Conservation (phyloP, 2,329 filamentous ascomycete genomes). For the Bertia moriformis region DNA sequence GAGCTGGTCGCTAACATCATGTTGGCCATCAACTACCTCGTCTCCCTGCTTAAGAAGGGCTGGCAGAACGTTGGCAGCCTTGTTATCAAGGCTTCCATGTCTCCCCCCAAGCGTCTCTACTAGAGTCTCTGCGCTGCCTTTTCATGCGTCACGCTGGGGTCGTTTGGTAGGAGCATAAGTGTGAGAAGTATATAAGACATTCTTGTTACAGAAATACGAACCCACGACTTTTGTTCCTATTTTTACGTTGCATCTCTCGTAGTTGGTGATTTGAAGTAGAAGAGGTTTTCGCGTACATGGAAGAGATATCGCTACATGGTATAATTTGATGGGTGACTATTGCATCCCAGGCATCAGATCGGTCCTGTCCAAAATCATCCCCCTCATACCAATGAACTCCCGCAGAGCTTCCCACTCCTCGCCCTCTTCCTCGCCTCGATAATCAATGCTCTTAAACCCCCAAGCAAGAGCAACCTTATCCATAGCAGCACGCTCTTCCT, state of each 20-base stretch:
- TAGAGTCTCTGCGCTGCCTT: conserved; percentile 29
- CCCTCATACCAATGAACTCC: conserved; percentile 68
- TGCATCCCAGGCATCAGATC: conserved; percentile 91
- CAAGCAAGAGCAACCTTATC: conserved; percentile 78
- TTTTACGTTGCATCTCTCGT: neutral
- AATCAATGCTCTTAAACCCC: conserved; percentile 73
- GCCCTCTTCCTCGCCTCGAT: conserved; percentile 79
- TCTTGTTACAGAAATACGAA: too few species aligned
- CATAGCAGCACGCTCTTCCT: conserved; percentile 77
- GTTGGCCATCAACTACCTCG: conserved; percentile 99
- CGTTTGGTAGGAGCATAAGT: neutral
- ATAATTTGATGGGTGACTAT: conserved; percentile 18
- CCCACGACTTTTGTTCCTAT: neutral
- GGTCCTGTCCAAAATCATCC: conserved; percentile 80
- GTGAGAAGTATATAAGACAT: neutral
- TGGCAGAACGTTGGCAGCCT: conserved; percentile 99
- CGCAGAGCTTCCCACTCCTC: conserved; percentile 75
- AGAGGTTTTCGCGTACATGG: too few species aligned
- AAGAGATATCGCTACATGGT: neutral
- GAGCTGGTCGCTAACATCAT: conserved; percentile 98
- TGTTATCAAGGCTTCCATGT: conserved; percentile 99
- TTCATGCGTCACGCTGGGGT: neutral
- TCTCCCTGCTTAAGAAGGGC: conserved; percentile 98
- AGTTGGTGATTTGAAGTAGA: neutral
- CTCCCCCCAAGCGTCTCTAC: conserved; percentile 93